Evolutionary conservation across 148 eudicot genomes (phyloP).

Genomic region (Camellia sinensis): DNA sequence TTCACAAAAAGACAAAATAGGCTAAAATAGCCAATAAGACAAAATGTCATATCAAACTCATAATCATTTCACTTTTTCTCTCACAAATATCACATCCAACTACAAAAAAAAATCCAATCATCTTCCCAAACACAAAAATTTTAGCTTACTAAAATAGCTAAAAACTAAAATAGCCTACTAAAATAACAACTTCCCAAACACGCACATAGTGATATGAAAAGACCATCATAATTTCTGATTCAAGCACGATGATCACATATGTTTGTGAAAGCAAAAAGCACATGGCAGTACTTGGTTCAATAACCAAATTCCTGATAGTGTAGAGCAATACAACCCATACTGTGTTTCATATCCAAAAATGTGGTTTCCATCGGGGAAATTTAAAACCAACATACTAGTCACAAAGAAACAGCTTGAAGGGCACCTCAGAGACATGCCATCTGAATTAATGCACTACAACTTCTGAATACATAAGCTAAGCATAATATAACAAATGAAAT

Average conservation of each 20-base stretch:
- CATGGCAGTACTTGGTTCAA: not conserved
- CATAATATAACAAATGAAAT: constrained; percentile 5
- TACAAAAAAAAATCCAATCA: too few species aligned
- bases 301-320: not conserved
- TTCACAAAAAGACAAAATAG: too few species aligned
- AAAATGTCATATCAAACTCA: too few species aligned
- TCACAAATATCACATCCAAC: too few species aligned
- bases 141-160: too few species aligned
- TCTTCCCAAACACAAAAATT: too few species aligned
- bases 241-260: not conserved
- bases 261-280: not conserved
- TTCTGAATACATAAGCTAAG: not conserved
- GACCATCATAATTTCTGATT: not conserved
- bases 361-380: not conserved
- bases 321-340: not conserved
- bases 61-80: too few species aligned
- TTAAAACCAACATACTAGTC: not conserved
- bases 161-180: too few species aligned
- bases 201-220: not conserved
- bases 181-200: too few species aligned
- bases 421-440: constrained; percentile 7
- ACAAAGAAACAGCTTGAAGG: not conserved
- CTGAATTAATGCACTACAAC: not conserved
- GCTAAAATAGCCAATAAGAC: too few species aligned
- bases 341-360: not conserved